Percentiles rank a stretch among this genome's conserved stretches.
Evolutionary conservation across 805 yeast species (phyloP).

Genomic region (Hagleromyces aurorensis): DNA sequence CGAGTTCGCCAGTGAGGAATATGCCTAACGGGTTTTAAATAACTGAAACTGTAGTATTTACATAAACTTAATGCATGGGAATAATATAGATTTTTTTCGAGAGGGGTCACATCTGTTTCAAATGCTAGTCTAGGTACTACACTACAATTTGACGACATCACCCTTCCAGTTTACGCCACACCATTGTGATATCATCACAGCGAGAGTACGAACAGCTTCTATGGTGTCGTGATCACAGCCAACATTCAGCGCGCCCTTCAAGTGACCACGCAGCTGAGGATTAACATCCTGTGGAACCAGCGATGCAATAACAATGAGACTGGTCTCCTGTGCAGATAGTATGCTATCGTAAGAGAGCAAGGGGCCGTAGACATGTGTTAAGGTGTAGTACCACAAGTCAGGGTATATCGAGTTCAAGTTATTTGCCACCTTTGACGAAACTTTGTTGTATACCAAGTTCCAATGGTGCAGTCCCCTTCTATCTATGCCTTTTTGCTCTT

Average conservation of each 20-base stretch:
- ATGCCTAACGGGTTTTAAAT: background rate
- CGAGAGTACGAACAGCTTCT: constrained; percentile 49
- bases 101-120: too few species aligned
- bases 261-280: constrained; percentile 87
- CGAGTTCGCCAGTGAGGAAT: background rate
- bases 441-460: constrained; percentile 68
- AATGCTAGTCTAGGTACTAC: constrained; percentile 1
- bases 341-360: constrained; percentile 61
- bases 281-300: constrained; percentile 89
- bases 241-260: constrained; percentile 74
- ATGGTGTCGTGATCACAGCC: constrained; percentile 66
- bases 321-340: constrained; percentile 59
- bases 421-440: constrained; percentile 54
- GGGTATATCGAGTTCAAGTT: constrained; percentile 76
- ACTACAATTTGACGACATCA: constrained; percentile 27
- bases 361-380: constrained; percentile 70
- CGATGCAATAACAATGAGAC: constrained; percentile 68
- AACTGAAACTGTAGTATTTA: background rate
- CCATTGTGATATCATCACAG: constrained; percentile 63
- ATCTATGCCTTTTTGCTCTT: constrained; percentile 9
- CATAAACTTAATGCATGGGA: too few species aligned
- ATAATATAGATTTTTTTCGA: too few species aligned
- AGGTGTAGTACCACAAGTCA: constrained; percentile 69
- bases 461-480: constrained; percentile 59
- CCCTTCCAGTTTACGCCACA: constrained; percentile 57